Evolutionary conservation across 1,139 yeast genomes (phyloP), one percentile per base, ranked within the genome.

Genomic region (Debaryomyces fabryi): DNA sequence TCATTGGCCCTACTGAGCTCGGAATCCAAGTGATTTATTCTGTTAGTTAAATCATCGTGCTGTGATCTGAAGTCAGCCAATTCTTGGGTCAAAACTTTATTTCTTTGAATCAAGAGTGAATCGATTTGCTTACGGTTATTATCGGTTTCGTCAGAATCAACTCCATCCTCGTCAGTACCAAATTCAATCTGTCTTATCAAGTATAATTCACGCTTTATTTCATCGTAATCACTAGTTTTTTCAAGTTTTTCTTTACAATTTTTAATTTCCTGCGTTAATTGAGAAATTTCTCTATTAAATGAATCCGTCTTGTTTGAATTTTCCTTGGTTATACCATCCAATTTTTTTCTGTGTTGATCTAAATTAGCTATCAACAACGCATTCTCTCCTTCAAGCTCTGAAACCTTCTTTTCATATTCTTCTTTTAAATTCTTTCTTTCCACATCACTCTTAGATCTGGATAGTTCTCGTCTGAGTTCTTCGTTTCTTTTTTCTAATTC

Each of bases 401-500:
- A 66, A 6, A 84, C 64, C 55, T 79, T 78, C 50, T 72, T 66
- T 21, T 68, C 60, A 52, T 65, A 70, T 35, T 70, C 71, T 47
- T 70, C 72, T 45, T 68, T 66, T 21, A 72, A 48, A 12, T 54
- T 56, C 20, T 67, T 64, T 20, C 70, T 59, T 46, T 71, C 75
- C 15, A 68, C 63, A 39, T 78, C 82, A 34, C 78, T 74, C 48
- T 81, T 76, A 3, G 78, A 70, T 39, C 70, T 70, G 33, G 88
- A 81, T 44, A 90, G 64, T 49, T 87, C 86, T 25, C 83, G 75
- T 51, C 91, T 79, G 50, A 91, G 72, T 48, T 83, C 85, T 59
- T 87, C 88, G 60, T 90, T 92, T 52, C 96, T 76, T 55, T 80
- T 81, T 63, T 90, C 96, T 47, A 91, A 77, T 56, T 87, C 91